Conservation (phyloP, 169 alveolate genomes). For the Cystoisospora suis region DNA sequence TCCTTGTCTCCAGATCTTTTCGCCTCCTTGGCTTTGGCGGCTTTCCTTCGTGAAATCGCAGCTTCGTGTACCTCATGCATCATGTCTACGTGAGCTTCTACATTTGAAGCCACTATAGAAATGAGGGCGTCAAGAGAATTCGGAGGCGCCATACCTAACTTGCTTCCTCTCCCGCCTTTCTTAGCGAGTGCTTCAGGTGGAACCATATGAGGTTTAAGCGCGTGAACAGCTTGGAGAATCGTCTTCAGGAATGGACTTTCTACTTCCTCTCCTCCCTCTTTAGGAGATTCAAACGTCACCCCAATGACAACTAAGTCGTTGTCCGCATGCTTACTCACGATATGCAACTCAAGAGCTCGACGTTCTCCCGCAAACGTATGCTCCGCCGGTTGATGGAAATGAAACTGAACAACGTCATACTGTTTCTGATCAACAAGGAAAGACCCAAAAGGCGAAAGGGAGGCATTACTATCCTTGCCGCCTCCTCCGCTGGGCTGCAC, state of each 20-base stretch:
- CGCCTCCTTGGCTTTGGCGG: background rate
- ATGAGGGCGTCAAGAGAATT: background rate
- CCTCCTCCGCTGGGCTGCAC: background rate
- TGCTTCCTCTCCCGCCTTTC: background rate
- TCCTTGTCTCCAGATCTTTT: background rate
- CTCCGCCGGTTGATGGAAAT: constrained; percentile 53
- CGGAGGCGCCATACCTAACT: background rate
- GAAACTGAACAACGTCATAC: constrained; percentile 42
- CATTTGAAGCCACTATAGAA: background rate
- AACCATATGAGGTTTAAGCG: background rate
- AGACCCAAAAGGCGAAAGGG: background rate
- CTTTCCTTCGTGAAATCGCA: background rate
- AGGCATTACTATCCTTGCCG: background rate
- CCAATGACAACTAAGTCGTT: constrained; percentile 42
- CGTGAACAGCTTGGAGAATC: background rate
- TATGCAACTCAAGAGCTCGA: constrained; percentile 41
- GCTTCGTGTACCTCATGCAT: background rate
- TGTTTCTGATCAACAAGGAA: background rate
- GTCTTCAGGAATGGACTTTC: background rate
- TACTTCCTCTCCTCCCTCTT: background rate
- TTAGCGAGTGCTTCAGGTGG: background rate
- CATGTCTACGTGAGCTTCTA: background rate
- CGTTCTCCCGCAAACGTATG: constrained; percentile 40
- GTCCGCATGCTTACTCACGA: constrained; percentile 29
- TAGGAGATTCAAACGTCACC: constrained; percentile 25